phyloP scores from a whole-genome alignment of 1,284 basidiomycete genomes.

The Ganoderma lucidum region DNA sequence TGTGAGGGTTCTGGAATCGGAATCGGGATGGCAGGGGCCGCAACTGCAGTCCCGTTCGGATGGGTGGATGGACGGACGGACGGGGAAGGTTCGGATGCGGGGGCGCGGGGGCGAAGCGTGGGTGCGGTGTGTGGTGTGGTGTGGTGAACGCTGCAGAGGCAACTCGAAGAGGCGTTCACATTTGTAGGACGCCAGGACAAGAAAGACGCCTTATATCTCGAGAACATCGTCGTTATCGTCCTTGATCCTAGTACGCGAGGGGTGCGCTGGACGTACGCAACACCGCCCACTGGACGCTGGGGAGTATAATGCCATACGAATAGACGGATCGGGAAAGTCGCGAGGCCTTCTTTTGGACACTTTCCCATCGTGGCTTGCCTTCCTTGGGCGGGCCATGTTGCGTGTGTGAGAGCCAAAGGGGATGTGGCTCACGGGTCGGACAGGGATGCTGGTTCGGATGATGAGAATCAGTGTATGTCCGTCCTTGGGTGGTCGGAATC shows the following conservation, averaged over 20 bases:
- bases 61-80: neutral
- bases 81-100: neutral
- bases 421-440: neutral
- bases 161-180: neutral
- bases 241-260: slow-evolving; percentile 25
- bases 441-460: neutral
- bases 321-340: slow-evolving; percentile 19
- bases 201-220: slow-evolving; percentile 22
- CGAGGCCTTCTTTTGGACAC: neutral
- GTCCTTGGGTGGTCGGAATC: neutral
- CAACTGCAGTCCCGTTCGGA: neutral
- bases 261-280: neutral
- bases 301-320: slow-evolving; percentile 1
- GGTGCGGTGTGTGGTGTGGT: neutral
- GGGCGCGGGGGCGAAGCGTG: neutral
- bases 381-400: neutral
- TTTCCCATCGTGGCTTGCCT: neutral
- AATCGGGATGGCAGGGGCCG: neutral
- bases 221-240: slow-evolving; percentile 24
- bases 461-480: neutral
- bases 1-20: slow-evolving; percentile 1
- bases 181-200: slow-evolving; percentile 16
- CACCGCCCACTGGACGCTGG: slow-evolving; percentile 2
- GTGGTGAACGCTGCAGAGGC: neutral
- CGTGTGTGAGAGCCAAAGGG: neutral